These are phyloP conservation scores for Cornus controversa DNA, from an alignment of 148 eudicot species.

Conservation along the genomic window DNA sequence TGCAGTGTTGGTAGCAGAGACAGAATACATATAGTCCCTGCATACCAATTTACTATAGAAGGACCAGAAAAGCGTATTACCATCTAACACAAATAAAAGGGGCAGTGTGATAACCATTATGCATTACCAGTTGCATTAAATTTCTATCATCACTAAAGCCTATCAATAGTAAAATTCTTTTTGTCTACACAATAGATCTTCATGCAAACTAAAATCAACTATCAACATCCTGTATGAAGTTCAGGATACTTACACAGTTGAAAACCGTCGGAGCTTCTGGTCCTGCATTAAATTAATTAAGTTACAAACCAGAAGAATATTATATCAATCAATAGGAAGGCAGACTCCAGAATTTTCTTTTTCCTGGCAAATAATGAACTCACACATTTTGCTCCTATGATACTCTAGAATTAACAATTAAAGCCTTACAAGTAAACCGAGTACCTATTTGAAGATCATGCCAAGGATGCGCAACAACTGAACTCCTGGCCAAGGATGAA, in stretches of 20 bases:
- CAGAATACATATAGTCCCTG: background rate
- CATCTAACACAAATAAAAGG: background rate
- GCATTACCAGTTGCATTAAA: too few species aligned
- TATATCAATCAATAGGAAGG: too few species aligned
- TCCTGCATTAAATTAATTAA: constrained; percentile 41
- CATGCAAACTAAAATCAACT: background rate
- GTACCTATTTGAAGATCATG: constrained; percentile 87
- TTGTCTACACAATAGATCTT: too few species aligned
- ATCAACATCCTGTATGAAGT: constrained; percentile 8
- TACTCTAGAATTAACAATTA: too few species aligned
- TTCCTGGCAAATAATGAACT: too few species aligned
- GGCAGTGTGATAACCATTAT: too few species aligned
- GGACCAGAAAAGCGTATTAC: too few species aligned
- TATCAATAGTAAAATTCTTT: too few species aligned
- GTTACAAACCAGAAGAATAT: background rate
- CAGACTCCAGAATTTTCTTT: too few species aligned
- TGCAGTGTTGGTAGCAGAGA: background rate
- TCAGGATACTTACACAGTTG: constrained; percentile 55
- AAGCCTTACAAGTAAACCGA: background rate
- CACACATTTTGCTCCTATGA: too few species aligned
- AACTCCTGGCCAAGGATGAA: constrained; percentile 61
- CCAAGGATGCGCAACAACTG: constrained; percentile 87
- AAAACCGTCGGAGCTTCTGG: constrained; percentile 65
- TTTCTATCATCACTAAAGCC: too few species aligned
- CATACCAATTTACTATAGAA: background rate